A percentile compares a stretch with the other conserved stretches of the same genome.
These are phyloP conservation scores for Trifolium repens DNA, from an alignment of 306 rosid genomes.

Conservation along the genomic window DNA sequence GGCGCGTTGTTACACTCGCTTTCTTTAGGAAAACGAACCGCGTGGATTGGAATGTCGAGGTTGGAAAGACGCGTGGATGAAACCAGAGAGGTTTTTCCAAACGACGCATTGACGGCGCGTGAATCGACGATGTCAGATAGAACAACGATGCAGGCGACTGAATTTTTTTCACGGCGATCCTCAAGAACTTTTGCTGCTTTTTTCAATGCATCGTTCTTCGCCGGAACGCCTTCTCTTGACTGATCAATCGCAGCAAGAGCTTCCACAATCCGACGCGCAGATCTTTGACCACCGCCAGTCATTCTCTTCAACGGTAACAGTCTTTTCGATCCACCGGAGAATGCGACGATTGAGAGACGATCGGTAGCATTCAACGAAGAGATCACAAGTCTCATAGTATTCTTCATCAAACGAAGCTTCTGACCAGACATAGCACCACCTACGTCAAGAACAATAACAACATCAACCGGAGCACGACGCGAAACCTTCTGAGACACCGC, in stretches of 20 bases:
- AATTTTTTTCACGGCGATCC: slow-evolving; percentile 86
- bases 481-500: slow-evolving; percentile 11
- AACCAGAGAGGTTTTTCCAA: slow-evolving; percentile 41
- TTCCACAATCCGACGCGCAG: slow-evolving; percentile 62
- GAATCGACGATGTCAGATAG: slow-evolving; percentile 53
- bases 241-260: slow-evolving; percentile 60
- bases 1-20: slow-evolving; percentile 42
- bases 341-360: slow-evolving; percentile 86
- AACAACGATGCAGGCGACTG: slow-evolving; percentile 66
- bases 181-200: slow-evolving; percentile 88
- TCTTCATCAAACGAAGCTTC: slow-evolving; percentile 74
- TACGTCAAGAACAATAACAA: slow-evolving; percentile 78
- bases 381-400: slow-evolving; percentile 61
- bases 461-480: slow-evolving; percentile 69
- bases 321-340: slow-evolving; percentile 82
- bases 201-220: slow-evolving; percentile 75
- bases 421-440: slow-evolving; percentile 53
- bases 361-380: slow-evolving; percentile 72
- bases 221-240: slow-evolving; percentile 47
- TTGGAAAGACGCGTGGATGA: slow-evolving; percentile 60
- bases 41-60: slow-evolving; percentile 71
- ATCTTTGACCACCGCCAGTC: slow-evolving; percentile 70
- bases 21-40: slow-evolving; percentile 47
- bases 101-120: slow-evolving; percentile 23
- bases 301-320: slow-evolving; percentile 69